Conservation (phyloP, 495 filamentous ascomycete species). For the Umbilicaria muhlenbergii region DNA sequence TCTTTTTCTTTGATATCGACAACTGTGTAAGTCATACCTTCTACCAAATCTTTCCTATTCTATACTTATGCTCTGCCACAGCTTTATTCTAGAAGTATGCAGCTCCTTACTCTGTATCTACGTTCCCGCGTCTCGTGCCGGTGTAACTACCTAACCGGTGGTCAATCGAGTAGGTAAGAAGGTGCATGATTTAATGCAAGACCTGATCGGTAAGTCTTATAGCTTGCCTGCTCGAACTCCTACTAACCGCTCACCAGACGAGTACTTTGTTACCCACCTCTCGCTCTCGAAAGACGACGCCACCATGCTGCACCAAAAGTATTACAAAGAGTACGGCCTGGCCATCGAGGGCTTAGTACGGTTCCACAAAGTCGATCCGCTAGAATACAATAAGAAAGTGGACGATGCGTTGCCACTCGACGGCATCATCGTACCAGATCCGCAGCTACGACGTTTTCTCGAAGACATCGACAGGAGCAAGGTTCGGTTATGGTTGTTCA, state of each 20-base stretch:
- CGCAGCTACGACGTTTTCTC: slow-evolving; percentile 57
- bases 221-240: background rate
- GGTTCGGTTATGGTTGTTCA: slow-evolving; percentile 84
- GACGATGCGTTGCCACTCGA: slow-evolving; percentile 92
- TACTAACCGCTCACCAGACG: slow-evolving; percentile 26
- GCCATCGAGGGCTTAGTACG: slow-evolving; percentile 91
- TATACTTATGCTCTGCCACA: slow-evolving; percentile 8
- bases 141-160: background rate
- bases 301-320: slow-evolving; percentile 64
- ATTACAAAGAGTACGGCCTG: slow-evolving; percentile 90
- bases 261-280: slow-evolving; percentile 70
- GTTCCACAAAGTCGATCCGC: slow-evolving; percentile 87
- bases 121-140: slow-evolving; percentile 1
- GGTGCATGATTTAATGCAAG: slow-evolving; percentile 60
- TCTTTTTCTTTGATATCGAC: slow-evolving; percentile 93
- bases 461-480: slow-evolving; percentile 62
- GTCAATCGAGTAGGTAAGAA: slow-evolving; percentile 32
- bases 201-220: slow-evolving; percentile 37
- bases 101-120: background rate
- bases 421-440: slow-evolving; percentile 59
- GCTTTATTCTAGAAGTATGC: slow-evolving; percentile 39
- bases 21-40: slow-evolving; percentile 54
- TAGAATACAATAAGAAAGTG: slow-evolving; percentile 87
- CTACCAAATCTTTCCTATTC: background rate
- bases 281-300: slow-evolving; percentile 59